These are phyloP conservation scores for Pisolithus marmoratus DNA, from an alignment of 768 basidiomycete genomes.

Conservation along the genomic window DNA sequence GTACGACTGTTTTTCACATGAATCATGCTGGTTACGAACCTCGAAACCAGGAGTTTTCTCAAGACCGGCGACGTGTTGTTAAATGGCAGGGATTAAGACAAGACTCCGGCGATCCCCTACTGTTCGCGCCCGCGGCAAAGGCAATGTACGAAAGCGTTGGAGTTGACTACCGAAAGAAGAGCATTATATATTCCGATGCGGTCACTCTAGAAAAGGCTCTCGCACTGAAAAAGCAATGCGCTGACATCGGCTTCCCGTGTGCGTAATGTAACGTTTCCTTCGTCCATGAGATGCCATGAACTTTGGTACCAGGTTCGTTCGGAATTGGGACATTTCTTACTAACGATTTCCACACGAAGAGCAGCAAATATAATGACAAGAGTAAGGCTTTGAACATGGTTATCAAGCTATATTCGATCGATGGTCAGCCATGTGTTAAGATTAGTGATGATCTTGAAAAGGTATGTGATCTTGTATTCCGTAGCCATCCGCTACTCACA, in stretches of 20 bases:
- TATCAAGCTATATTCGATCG: constrained; percentile 79
- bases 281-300: background rate
- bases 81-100: constrained; percentile 85
- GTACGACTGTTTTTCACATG: constrained; percentile 29
- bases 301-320: constrained; percentile 56
- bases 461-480: constrained; percentile 30
- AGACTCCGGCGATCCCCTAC: constrained; percentile 87
- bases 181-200: constrained; percentile 81
- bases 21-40: background rate
- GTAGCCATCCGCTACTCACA: background rate
- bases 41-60: constrained; percentile 46
- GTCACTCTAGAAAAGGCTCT: constrained; percentile 69
- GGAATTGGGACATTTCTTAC: constrained; percentile 93
- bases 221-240: constrained; percentile 62
- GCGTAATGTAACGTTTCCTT: background rate
- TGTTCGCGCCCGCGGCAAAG: constrained; percentile 72
- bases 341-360: constrained; percentile 69
- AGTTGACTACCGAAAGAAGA: constrained; percentile 58
- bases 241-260: constrained; percentile 69
- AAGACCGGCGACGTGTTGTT: constrained; percentile 51
- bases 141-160: constrained; percentile 66
- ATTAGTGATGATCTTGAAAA: constrained; percentile 90
- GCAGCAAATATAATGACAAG: constrained; percentile 43
- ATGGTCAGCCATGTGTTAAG: constrained; percentile 78
- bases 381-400: constrained; percentile 92